Percentiles rank a stretch among this genome's conserved stretches.
phyloP scores from a whole-genome alignment of 371 early-diverging fungal genomes.

The Mucor plumbeus region DNA sequence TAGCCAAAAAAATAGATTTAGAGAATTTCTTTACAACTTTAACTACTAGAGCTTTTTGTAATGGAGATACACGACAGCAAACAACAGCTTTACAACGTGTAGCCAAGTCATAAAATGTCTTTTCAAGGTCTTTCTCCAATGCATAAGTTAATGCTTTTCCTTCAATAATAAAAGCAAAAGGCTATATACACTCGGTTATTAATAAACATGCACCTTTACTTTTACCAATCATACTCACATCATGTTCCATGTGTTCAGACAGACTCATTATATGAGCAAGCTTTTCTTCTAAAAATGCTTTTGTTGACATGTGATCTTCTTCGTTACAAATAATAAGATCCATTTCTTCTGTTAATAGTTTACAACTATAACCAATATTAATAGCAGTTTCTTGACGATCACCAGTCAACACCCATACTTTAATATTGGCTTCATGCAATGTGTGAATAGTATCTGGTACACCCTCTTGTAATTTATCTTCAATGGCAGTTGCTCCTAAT shows the following conservation, averaged over 20 bases:
- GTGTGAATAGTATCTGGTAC: constrained; percentile 97
- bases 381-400: constrained; percentile 95
- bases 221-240: constrained; percentile 16
- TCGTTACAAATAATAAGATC: constrained; percentile 78
- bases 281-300: constrained; percentile 72
- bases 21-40: constrained; percentile 80
- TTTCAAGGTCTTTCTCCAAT: constrained; percentile 70
- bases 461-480: constrained; percentile 98
- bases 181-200: constrained; percentile 23
- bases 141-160: constrained; percentile 73
- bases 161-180: constrained; percentile 73
- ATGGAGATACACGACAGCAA: constrained; percentile 93
- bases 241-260: constrained; percentile 17
- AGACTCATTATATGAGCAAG: constrained; percentile 50
- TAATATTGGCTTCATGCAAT: constrained; percentile 91
- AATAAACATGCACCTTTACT: too few relatives aligned
- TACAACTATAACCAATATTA: constrained; percentile 91
- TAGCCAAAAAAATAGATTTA: constrained; percentile 82
- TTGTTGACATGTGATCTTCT: constrained; percentile 71
- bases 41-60: constrained; percentile 93
- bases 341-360: constrained; percentile 85
- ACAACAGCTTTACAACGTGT: constrained; percentile 83
- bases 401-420: constrained; percentile 97
- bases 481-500: constrained; percentile 98
- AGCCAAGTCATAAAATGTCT: constrained; percentile 75